These are phyloP conservation scores for Starmerella floris DNA, from an alignment of 805 yeast species.

Conservation along the genomic window DNA sequence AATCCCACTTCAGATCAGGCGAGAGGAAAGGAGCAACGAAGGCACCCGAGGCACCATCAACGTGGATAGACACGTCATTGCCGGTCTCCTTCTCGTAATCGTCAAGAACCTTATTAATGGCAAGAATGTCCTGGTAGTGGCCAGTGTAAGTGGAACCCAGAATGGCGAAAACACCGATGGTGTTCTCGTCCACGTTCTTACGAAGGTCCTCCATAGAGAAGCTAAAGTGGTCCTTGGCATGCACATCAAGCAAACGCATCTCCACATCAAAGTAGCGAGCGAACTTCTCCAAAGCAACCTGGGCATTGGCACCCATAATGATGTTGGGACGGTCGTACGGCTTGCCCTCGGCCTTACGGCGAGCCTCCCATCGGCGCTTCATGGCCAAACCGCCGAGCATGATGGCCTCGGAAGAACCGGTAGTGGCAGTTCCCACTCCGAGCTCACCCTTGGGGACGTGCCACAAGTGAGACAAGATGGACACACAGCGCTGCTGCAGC, in stretches of 20 bases:
- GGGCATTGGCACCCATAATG: slow-evolving; percentile 84
- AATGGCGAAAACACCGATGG: slow-evolving; percentile 81
- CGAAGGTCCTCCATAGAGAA: slow-evolving; percentile 49
- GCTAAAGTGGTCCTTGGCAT: slow-evolving; percentile 45
- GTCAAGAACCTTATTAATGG: slow-evolving; percentile 51
- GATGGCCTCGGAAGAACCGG: slow-evolving; percentile 89
- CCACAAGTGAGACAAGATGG: slow-evolving; percentile 72
- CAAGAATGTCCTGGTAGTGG: slow-evolving; percentile 65
- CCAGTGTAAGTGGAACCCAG: slow-evolving; percentile 91
- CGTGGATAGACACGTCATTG: slow-evolving; percentile 63
- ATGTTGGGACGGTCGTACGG: slow-evolving; percentile 61
- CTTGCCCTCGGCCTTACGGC: slow-evolving; percentile 45
- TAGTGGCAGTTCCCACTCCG: slow-evolving; percentile 79
- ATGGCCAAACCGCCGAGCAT: slow-evolving; percentile 87
- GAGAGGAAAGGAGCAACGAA: slow-evolving; percentile 73
- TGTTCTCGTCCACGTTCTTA: slow-evolving; percentile 70
- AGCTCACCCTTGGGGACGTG: slow-evolving; percentile 41
- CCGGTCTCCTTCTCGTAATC: slow-evolving; percentile 57
- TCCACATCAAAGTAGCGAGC: slow-evolving; percentile 91
- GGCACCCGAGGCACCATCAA: slow-evolving; percentile 89
- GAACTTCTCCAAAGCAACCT: slow-evolving; percentile 87
- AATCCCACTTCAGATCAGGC: slow-evolving; percentile 76
- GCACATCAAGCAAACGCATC: slow-evolving; percentile 58
- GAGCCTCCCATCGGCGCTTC: slow-evolving; percentile 78
- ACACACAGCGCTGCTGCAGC: slow-evolving; percentile 66